Percentiles rank a stretch among this genome's conserved stretches.
Conservation (phyloP, 192 early-diverging fungal species). For the Neocallimastix lanati region DNA sequence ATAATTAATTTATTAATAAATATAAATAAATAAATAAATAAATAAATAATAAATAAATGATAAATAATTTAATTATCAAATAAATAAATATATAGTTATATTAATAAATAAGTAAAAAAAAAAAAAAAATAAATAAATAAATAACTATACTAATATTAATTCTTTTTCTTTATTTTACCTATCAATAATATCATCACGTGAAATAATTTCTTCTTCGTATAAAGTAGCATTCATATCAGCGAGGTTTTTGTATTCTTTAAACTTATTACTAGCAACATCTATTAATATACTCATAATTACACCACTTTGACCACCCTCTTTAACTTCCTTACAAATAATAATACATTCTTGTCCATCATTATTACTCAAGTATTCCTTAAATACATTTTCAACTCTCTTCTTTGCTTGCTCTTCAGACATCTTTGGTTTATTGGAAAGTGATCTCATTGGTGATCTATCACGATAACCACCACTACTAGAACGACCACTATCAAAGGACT, state of each 20-base stretch:
- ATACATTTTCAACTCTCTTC: slow-evolving; percentile 28
- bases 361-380: slow-evolving; percentile 34
- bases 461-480: background rate
- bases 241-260: background rate
- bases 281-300: background rate
- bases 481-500: slow-evolving; percentile 8
- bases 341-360: background rate
- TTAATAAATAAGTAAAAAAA: no score
- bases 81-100: no score
- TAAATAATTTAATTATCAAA: no score
- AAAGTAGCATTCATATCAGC: background rate
- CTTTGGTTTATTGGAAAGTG: background rate
- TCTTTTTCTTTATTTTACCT: no score
- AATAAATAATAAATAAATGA: no score
- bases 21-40: no score
- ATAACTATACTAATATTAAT: no score
- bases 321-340: background rate
- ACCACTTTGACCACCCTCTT: background rate
- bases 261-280: background rate
- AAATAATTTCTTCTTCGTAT: background rate
- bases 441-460: background rate
- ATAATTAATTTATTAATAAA: no score
- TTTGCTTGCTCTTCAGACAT: slow-evolving; percentile 14
- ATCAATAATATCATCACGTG: background rate
- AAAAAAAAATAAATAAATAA: no score